phyloP scores from a whole-genome alignment of 805 yeast genomes.

The Wickerhamiella nectarea region DNA sequence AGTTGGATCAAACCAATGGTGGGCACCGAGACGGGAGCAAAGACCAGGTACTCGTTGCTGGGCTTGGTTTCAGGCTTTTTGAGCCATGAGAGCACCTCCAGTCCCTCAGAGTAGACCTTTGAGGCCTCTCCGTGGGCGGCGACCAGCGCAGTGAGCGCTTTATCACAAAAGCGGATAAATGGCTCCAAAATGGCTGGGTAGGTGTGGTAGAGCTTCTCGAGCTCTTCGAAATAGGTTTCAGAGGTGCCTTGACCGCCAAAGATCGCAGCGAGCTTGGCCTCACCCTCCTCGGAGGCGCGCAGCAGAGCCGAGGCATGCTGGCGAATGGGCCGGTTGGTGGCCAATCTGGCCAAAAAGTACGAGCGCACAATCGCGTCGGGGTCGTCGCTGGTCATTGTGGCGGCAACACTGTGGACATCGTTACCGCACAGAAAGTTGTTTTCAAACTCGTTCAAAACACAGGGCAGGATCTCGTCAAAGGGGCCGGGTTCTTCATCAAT shows the following conservation, averaged over 20 bases:
- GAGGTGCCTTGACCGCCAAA: constrained; percentile 99
- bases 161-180: constrained; percentile 56
- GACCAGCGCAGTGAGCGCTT: constrained; percentile 52
- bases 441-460: constrained; percentile 73
- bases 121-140: constrained; percentile 62
- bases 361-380: constrained; percentile 62
- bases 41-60: constrained; percentile 69
- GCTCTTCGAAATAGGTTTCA: constrained; percentile 93
- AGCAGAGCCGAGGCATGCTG: constrained; percentile 47
- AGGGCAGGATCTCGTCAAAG: constrained; percentile 54
- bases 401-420: constrained; percentile 85
- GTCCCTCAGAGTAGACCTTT: constrained; percentile 86
- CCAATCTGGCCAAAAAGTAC: constrained; percentile 52
- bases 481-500: constrained; percentile 35
- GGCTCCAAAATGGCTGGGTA: constrained; percentile 66
- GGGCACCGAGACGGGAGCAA: constrained; percentile 95
- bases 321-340: constrained; percentile 37
- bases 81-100: constrained; percentile 81
- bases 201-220: constrained; percentile 66
- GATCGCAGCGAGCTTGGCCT: constrained; percentile 62
- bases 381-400: constrained; percentile 49
- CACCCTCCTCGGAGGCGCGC: constrained; percentile 41
- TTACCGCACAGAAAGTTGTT: constrained; percentile 55
- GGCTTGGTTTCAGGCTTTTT: constrained; percentile 77
- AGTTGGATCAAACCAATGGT: constrained; percentile 90